Evolutionary conservation across 257 asterid genomes (phyloP), one percentile per base, ranked within the genome.

Genomic region (Jaltomata sinuosa): DNA sequence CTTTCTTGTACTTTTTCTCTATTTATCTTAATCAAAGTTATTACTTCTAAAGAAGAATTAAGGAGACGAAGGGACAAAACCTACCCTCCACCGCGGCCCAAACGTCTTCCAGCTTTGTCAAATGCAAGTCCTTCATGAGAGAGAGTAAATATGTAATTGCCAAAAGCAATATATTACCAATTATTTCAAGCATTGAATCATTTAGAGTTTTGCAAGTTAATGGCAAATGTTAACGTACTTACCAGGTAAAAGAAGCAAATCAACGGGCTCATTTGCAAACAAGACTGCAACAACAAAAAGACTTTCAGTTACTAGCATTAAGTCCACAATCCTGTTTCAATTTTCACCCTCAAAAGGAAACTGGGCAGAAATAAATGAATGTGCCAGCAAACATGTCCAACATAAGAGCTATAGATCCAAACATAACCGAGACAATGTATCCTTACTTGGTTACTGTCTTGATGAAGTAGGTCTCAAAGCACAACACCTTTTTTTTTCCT

Each of bases 11-110:
- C 18, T 18, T 14, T 16, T 72, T 22, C 36, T 22, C 14, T 40
- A 72, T 42, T 74, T 74, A 47, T 47, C 22, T 47, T 27, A 16
- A 8, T 16, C 53, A 42, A 42, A 45, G n/a, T 32, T 47, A 42
- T 29, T 49, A 49, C 5, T 27, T 49, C 3, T 16, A 18, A 47
- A 77, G 59, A 12, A 8, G 15, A 45, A 74, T 16, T 45, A 16
- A 50, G 49, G 25, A 49, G 45, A 77, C 40, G 7, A 77, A 77
- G 45, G 82, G 62, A 77, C 12, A 64, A 29, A 52, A 87, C 97
- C 29, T 92, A 97, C 99, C 99, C 99, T 85, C 99, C 99, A 84
- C 99, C 98, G 36, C 98, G 98, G 82, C 99, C 98, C 87, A 97
- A 87, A 29, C 99, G 98, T 88, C 97, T 89, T 71, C 99, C 98